Conservation (phyloP, 176 grass and related monocot genomes). For the Eleusine coracana region DNA sequence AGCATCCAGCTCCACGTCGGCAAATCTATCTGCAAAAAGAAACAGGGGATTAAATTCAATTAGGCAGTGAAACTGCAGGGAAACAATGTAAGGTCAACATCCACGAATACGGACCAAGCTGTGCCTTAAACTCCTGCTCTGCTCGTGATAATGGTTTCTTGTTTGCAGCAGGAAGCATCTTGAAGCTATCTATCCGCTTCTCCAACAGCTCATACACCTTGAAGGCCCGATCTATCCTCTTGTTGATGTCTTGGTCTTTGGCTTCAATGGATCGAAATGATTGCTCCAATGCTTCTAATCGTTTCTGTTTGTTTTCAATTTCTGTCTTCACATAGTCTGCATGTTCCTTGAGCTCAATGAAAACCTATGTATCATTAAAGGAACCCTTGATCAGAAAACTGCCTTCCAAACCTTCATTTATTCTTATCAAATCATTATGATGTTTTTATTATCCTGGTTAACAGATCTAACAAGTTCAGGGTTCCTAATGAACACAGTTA, state of each 20-base stretch:
- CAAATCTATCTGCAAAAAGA: constrained; percentile 71
- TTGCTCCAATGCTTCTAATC: constrained; percentile 64
- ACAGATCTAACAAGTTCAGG: not conserved
- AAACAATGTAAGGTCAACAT: constrained; percentile 11
- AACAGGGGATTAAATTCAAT: constrained; percentile 17
- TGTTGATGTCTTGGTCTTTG: constrained; percentile 63
- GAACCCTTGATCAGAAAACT: constrained; percentile 19
- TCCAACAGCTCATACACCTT: constrained; percentile 76
- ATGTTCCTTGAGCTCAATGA: constrained; percentile 89
- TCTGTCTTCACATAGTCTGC: constrained; percentile 65
- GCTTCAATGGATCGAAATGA: constrained; percentile 65
- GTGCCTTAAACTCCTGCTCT: constrained; percentile 85
- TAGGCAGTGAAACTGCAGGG: not conserved
- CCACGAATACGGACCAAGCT: constrained; percentile 61
- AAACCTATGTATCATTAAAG: constrained; percentile 64
- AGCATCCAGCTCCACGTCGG: constrained; percentile 79
- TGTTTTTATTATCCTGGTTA: not conserved
- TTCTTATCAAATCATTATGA: constrained; percentile 10
- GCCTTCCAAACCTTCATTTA: not conserved
- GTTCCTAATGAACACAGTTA: not conserved
- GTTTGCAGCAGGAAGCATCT: constrained; percentile 75
- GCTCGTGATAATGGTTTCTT: constrained; percentile 91
- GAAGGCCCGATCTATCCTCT: constrained; percentile 55
- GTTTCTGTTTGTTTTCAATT: constrained; percentile 79
- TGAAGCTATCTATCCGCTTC: constrained; percentile 80